phyloP scores from a whole-genome alignment of 495 filamentous ascomycete species.

The Lasiosphaeria hispida region DNA sequence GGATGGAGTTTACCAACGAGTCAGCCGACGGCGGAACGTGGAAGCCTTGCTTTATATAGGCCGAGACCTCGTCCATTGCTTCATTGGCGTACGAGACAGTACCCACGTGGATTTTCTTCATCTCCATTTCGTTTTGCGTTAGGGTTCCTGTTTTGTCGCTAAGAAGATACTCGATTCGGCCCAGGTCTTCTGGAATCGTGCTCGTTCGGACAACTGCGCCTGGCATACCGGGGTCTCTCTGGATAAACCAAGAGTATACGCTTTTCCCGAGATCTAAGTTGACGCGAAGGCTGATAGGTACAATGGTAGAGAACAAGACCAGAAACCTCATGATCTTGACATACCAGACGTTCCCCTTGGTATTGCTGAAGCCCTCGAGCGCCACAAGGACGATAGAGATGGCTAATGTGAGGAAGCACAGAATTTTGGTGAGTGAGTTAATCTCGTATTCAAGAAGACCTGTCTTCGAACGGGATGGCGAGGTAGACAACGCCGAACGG shows the following conservation, averaged over 20 bases:
- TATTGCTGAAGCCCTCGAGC: constrained; percentile 72
- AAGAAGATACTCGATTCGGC: constrained; percentile 91
- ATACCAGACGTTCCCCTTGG: constrained; percentile 72
- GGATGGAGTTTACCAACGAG: constrained; percentile 30
- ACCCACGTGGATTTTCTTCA: constrained; percentile 97
- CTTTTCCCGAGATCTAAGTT: constrained; percentile 97
- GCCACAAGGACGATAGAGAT: constrained; percentile 90
- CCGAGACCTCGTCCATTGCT: constrained; percentile 93
- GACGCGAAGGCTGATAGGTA: constrained; percentile 93
- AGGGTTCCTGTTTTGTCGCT: constrained; percentile 97
- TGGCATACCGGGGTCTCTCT: constrained; percentile 82
- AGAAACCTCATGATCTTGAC: constrained; percentile 92
- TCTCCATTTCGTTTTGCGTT: constrained; percentile 98
- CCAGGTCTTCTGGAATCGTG: constrained; percentile 95
- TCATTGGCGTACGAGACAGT: constrained; percentile 98
- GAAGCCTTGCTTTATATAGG: constrained; percentile 82
- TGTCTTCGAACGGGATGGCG: constrained; percentile 84
- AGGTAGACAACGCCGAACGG: constrained; percentile 89
- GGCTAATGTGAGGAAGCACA: constrained; percentile 81
- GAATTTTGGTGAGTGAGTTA: constrained; percentile 95
- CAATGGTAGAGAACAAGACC: constrained; percentile 98
- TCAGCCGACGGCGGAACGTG: constrained; percentile 43
- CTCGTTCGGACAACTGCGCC: constrained; percentile 93
- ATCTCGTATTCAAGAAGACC: constrained; percentile 95
- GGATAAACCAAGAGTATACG: constrained; percentile 94